Evolutionary conservation across 352 stramenopile genomes (phyloP), one percentile per base, ranked within the genome.

Genomic region (Phytopythium sindhum): DNA sequence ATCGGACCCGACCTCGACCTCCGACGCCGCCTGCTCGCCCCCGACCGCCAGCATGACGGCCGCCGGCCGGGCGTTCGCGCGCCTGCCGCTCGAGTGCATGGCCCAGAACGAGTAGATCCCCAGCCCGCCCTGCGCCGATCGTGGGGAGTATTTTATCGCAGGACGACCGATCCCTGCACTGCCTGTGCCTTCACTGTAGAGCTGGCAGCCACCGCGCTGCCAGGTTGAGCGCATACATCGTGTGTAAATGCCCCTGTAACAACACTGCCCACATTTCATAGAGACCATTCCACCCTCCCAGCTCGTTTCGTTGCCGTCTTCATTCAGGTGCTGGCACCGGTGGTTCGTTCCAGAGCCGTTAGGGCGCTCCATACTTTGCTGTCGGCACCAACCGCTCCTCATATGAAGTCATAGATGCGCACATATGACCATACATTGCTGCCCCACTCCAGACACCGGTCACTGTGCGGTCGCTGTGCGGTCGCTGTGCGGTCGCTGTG

Each of bases 41-140:
- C 41, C 44, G 44, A 53, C 64, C 50, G 47, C 57, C 45, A 47
- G 64, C 31, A 63, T 84, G 28, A 81, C 76, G 24, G 63, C 74
- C 42, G 76, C 76, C 2, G 74, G 73, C 51, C 76, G 65, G 4
- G 76, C 69, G 23, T 76, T 76, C 41, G 28, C 47, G 51, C 58
- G 54, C 15, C 55, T 76, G 45, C 70, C 70, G 9, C n/a, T 71
- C 8, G 51, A 60, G 14, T 76, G 69, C 51, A 68, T 71, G 59
- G 26, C 26, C 45, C 44, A 70, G 39, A 62, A 39, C 12, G 42
- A n/a, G n/a, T 35, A 42, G 51, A 57, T 14, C 33, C 33, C 33
- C 33, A 15, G 17, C 39, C 35, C 35, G 35, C 35, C 12, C 35
- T 42, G 3, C 35, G 44, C 44, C 4, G 15, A 4, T 23, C 41